phyloP scores from a whole-genome alignment of 1,284 basidiomycete species.

The Ceratorhiza oryzae-sativae region DNA sequence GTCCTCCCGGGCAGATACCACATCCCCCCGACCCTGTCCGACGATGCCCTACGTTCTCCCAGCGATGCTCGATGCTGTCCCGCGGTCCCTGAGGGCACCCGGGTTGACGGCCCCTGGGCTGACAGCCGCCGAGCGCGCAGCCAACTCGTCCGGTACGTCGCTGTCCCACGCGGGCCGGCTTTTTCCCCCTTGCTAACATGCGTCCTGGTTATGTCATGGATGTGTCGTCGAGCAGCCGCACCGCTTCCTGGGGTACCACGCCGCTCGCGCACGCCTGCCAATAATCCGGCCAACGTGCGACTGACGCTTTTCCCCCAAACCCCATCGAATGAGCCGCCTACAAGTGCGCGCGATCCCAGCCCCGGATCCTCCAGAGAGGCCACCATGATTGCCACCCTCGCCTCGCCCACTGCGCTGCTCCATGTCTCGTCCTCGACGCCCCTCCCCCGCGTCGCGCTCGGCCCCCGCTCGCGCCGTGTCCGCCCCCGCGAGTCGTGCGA shows the following conservation, averaged over 20 bases:
- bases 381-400: slow-evolving; percentile 23
- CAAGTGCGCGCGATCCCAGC: slow-evolving; percentile 16
- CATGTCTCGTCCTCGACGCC: slow-evolving; percentile 30
- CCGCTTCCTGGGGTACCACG: slow-evolving; percentile 38
- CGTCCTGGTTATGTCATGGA: slow-evolving; percentile 2
- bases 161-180: slow-evolving; percentile 13
- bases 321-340: slow-evolving; percentile 22
- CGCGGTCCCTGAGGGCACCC: not conserved
- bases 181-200: slow-evolving; percentile 12
- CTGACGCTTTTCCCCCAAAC: slow-evolving; percentile 22
- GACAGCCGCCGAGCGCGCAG: slow-evolving; percentile 8
- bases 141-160: slow-evolving; percentile 14
- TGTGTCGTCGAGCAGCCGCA: slow-evolving; percentile 31
- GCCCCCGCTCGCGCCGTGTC: slow-evolving; percentile 14
- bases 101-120: not conserved
- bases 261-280: slow-evolving; percentile 19
- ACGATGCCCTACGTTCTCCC: slow-evolving; percentile 35
- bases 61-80: not conserved
- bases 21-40: not conserved
- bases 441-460: slow-evolving; percentile 21
- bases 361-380: not conserved
- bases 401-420: slow-evolving; percentile 24
- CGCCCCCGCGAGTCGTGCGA: slow-evolving; percentile 18
- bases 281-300: slow-evolving; percentile 23
- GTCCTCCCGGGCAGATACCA: slow-evolving; percentile 12